Evolutionary conservation across 306 rosid species (phyloP).

Genomic region (Begonia peltatifolia): DNA sequence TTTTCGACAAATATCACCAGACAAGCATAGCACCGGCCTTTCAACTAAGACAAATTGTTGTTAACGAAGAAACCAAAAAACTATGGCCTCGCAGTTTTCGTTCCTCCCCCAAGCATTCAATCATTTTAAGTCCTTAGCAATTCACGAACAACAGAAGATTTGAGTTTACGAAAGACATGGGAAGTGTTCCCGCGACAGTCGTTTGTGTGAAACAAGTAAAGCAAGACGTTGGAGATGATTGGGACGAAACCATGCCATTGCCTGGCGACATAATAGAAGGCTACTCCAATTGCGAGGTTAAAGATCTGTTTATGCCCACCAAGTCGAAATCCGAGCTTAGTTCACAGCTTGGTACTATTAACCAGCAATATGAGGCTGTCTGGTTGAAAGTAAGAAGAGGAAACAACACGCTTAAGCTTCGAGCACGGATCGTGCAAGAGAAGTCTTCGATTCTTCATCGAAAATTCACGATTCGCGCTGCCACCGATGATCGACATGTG

Average conservation of each 20-base stretch:
- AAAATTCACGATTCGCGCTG: constrained; percentile 43
- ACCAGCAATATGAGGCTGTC: constrained; percentile 21
- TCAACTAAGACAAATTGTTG: too few relatives aligned
- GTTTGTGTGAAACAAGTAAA: constrained; percentile 60
- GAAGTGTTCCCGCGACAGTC: constrained; percentile 13
- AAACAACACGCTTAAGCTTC: constrained; percentile 27
- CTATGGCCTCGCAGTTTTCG: too few relatives aligned
- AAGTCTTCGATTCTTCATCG: constrained; percentile 28
- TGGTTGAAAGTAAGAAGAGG: constrained; percentile 58
- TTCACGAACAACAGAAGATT: too few relatives aligned
- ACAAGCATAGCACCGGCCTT: too few relatives aligned
- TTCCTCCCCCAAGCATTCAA: too few relatives aligned
- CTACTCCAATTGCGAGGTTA: constrained; percentile 13
- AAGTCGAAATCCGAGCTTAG: constrained; percentile 48
- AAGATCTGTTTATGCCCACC: constrained; percentile 21
- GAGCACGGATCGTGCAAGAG: constrained; percentile 28
- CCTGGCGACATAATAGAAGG: constrained; percentile 71
- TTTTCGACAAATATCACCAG: too few relatives aligned
- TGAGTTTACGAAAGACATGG: constrained; percentile 13
- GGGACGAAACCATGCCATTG: constrained; percentile 67
- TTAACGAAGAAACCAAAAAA: too few relatives aligned
- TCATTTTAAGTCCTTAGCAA: too few relatives aligned
- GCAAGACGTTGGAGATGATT: constrained; percentile 44
- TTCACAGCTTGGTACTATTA: constrained; percentile 36
- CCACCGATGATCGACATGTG: constrained; percentile 44